A percentile compares a stretch with the other conserved stretches of the same genome.
Evolutionary conservation across 148 eudicot genomes (phyloP).

Genomic region (Rhododendron mucronatum): DNA sequence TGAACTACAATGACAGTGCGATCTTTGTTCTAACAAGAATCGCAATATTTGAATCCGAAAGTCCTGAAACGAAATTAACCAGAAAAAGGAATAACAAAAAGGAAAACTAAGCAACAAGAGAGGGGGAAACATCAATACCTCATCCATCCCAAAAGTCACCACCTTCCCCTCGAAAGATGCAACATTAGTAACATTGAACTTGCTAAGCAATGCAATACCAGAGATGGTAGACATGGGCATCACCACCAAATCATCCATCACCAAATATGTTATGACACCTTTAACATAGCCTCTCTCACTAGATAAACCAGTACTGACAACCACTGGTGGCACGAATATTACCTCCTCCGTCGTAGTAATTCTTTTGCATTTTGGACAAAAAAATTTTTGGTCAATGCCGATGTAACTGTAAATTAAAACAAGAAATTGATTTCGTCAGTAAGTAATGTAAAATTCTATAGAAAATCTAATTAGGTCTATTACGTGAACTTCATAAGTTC

Average conservation of each 20-base stretch:
- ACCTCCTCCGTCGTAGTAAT: neutral
- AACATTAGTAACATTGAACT: neutral
- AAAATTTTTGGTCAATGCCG: neutral
- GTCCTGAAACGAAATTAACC: neutral
- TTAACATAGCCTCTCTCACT: neutral
- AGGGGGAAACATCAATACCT: neutral
- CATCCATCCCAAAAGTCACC: neutral
- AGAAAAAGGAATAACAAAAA: neutral
- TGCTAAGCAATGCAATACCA: neutral
- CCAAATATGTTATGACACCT: conserved; percentile 22
- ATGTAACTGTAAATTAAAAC: neutral
- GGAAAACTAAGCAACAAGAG: neutral
- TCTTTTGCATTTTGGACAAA: neutral
- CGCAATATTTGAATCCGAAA: neutral
- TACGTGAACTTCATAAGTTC: no score
- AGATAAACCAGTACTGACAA: neutral
- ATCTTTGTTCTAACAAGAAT: neutral
- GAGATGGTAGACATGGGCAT: conserved; percentile 34
- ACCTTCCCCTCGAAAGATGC: conserved; percentile 6
- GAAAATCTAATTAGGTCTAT: no score
- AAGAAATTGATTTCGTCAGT: neutral
- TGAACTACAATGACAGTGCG: neutral
- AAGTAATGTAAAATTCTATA: neutral
- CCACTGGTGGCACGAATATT: neutral
- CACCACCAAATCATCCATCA: conserved; percentile 29